Base-by-base conservation (phyloP, 768 basidiomycete genomes). In the Mycena filopes region DNA sequence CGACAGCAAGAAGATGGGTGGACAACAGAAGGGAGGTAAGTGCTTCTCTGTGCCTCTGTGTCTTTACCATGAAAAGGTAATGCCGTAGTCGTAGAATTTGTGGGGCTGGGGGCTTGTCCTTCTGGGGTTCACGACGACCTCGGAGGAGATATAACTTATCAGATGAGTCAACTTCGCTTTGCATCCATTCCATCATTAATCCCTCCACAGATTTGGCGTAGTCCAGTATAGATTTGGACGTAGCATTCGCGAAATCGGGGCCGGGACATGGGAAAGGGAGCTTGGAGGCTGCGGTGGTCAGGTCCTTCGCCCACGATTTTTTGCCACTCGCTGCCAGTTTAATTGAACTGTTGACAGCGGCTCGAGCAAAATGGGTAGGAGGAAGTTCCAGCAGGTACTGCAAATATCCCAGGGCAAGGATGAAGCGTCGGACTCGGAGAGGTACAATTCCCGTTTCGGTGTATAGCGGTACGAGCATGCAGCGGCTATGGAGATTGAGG, bases 381-480 rank as follows among this genome's bases (percentile, higher is more conserved):
- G 58, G 40, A 18, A 61, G 70, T 23, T 20, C 38, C 7, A 71
- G n/a, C 10, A 73, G 29, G 42, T 73, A 74, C 6, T 29, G 40
- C 16, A 72, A 63, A 47, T 72, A 74, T 9, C 47, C 47, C 28
- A 49, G 47, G 16, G 28, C 47, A 31, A 49, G 47, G 47, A 49
- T 29, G 28, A 49, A 49, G 16, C 47, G 47, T 20, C 47, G 28
- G 7, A 49, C 47, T 18, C 47, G 47, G 28, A 49, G 47, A 18
- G 28, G 47, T 49, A 49, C 47, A 31, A 75, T 41, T 21, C 72
- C 72, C 1, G 74, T n/a, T n/a, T n/a, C n/a, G n/a, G n/a, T n/a
- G n/a, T n/a, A n/a, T n/a, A n/a, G n/a, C n/a, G n/a, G n/a, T 76
- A 68, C 68, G 13, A 69, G 18, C 20, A 54, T 54, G 5, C 71